Percentiles rank a stretch among this genome's conserved stretches.
Evolutionary conservation across 2,329 filamentous ascomycete species (phyloP).

Genomic region (Venturia oleaginea): DNA sequence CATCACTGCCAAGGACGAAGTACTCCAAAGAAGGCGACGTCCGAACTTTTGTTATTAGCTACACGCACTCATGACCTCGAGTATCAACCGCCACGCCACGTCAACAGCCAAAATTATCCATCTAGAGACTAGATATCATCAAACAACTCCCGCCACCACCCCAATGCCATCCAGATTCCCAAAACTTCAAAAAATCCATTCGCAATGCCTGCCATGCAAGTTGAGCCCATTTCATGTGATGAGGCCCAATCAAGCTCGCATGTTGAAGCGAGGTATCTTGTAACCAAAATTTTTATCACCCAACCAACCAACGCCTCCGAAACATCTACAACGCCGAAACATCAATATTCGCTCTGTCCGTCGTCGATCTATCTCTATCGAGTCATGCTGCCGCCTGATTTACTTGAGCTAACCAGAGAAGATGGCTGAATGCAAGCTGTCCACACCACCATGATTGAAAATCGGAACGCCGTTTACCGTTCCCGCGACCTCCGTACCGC

Average conservation of each 20-base stretch:
- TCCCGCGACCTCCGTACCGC: neutral
- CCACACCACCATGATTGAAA: neutral
- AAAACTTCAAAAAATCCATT: neutral
- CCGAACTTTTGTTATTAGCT: too few relatives aligned
- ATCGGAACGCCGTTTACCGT: conserved; percentile 9
- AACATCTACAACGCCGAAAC: neutral
- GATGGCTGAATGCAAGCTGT: neutral
- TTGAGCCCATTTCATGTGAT: neutral
- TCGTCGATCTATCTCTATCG: neutral
- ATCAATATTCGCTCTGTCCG: neutral
- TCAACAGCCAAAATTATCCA: too few relatives aligned
- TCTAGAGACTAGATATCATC: too few relatives aligned
- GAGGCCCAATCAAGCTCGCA: conserved; percentile 3
- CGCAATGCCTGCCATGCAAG: conserved; percentile 7
- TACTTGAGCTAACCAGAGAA: neutral
- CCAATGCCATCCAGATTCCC: neutral
- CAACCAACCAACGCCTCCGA: neutral
- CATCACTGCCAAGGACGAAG: neutral
- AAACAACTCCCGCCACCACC: too few relatives aligned
- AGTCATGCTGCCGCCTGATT: neutral
- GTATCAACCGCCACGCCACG: too few relatives aligned
- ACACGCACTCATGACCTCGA: too few relatives aligned
- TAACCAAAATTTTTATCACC: neutral
- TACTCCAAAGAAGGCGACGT: too few relatives aligned
- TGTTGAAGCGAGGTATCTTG: conserved; percentile 13